These are phyloP conservation scores for Funneliformis mosseae DNA, from an alignment of 192 early-diverging fungal genomes.

Conservation along the genomic window DNA sequence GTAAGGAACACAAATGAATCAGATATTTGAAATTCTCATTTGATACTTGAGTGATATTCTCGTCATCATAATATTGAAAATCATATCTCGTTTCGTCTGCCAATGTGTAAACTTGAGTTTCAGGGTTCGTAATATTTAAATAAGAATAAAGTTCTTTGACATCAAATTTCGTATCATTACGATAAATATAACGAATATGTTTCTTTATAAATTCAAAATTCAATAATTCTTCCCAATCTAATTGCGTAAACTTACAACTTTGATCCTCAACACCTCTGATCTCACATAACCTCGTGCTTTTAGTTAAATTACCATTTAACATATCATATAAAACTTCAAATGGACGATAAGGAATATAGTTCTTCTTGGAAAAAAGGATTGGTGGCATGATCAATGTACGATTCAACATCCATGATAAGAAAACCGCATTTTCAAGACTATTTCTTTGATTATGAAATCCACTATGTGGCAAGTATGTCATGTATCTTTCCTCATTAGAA, in stretches of 20 bases:
- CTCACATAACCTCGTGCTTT: not conserved
- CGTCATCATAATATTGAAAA: conserved; percentile 10
- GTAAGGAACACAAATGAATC: conserved; percentile 44
- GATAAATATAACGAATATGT: not conserved
- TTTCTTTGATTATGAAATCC: conserved; percentile 54
- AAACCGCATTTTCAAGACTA: conserved; percentile 45
- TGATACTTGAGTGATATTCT: not conserved
- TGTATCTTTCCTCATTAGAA: not conserved
- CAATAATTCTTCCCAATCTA: conserved; percentile 3
- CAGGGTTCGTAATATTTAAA: not conserved
- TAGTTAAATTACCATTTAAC: not conserved
- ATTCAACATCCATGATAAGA: conserved; percentile 42
- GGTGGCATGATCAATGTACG: conserved; percentile 52
- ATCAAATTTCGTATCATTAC: not conserved
- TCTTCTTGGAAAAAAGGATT: conserved; percentile 33
- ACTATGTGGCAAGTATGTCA: conserved; percentile 48
- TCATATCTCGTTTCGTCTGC: not conserved
- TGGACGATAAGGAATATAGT: not conserved
- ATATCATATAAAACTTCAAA: not conserved
- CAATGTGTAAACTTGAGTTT: not conserved
- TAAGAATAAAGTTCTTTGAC: not conserved
- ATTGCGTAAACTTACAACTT: not conserved
- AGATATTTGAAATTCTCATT: conserved; percentile 43
- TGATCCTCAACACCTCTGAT: not conserved
- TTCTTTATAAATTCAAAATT: not conserved